These are phyloP conservation scores for Venturiaceae sp. DNA, from an alignment of 2,329 filamentous ascomycete genomes.

Conservation along the genomic window DNA sequence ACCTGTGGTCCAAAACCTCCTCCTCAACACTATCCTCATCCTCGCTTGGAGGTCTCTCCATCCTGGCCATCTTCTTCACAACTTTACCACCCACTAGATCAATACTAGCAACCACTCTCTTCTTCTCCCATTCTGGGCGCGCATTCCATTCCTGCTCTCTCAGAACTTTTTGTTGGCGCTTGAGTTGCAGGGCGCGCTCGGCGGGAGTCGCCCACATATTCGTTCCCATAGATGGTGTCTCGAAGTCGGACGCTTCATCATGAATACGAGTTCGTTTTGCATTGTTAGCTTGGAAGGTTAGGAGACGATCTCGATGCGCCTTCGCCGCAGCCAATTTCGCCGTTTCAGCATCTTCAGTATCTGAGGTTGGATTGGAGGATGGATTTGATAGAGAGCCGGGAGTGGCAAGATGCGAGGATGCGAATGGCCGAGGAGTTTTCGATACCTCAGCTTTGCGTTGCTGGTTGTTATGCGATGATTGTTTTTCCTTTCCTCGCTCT, in stretches of 20 bases:
- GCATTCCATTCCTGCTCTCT: constrained; percentile 82
- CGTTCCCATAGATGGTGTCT: constrained; percentile 48
- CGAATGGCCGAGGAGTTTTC: constrained; percentile 46
- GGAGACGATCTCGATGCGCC: constrained; percentile 70
- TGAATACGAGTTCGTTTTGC: constrained; percentile 73
- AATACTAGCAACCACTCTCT: constrained; percentile 73
- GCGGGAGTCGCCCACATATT: constrained; percentile 80
- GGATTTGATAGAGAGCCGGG: constrained; percentile 21
- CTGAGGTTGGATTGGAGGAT: constrained; percentile 16
- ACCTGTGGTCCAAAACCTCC: constrained; percentile 8
- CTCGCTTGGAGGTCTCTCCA: constrained; percentile 45
- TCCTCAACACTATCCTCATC: constrained; percentile 40
- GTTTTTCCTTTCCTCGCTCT: constrained; percentile 78
- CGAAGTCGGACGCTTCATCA: constrained; percentile 73
- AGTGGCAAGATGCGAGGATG: constrained; percentile 29
- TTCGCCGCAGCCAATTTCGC: constrained; percentile 58
- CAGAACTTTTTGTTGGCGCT: constrained; percentile 73
- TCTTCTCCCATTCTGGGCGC: constrained; percentile 80
- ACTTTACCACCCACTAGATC: constrained; percentile 72
- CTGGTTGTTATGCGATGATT: constrained; percentile 66
- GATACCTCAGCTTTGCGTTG: constrained; percentile 59
- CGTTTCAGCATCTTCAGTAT: constrained; percentile 32
- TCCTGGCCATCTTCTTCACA: constrained; percentile 56
- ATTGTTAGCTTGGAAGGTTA: constrained; percentile 78
- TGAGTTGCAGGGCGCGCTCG: constrained; percentile 73